phyloP scores from a whole-genome alignment of 1,284 basidiomycete genomes.

The Cutaneotrichosporon arboriforme region DNA sequence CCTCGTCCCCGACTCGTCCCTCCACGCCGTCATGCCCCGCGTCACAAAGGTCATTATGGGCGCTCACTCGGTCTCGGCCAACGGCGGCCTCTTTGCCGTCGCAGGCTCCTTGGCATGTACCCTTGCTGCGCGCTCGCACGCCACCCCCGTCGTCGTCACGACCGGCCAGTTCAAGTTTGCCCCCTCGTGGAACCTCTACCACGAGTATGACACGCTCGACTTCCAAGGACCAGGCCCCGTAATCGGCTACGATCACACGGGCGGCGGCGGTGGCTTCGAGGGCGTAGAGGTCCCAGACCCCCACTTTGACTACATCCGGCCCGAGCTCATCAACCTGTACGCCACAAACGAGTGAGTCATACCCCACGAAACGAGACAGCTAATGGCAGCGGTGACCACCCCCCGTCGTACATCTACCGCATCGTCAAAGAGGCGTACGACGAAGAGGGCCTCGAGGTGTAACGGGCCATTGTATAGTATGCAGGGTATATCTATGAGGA shows the following conservation, averaged over 20 bases:
- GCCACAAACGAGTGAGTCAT: conserved; percentile 88
- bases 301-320: conserved; percentile 88
- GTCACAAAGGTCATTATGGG: conserved; percentile 94
- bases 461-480: conserved; percentile 12
- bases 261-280: conserved; percentile 70
- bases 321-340: conserved; percentile 86
- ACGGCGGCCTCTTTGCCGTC: conserved; percentile 88
- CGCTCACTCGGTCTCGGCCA: conserved; percentile 88
- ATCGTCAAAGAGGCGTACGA: conserved; percentile 88
- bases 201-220: conserved; percentile 79
- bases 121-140: conserved; percentile 83
- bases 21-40: conserved; percentile 92
- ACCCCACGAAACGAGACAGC: neutral
- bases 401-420: conserved; percentile 83
- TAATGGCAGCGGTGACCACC: conserved; percentile 71
- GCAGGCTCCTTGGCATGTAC: conserved; percentile 78
- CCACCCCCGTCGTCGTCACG: conserved; percentile 88
- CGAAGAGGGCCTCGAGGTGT: conserved; percentile 74
- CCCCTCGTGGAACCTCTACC: conserved; percentile 86
- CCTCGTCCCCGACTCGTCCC: conserved; percentile 89
- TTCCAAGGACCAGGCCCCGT: conserved; percentile 80
- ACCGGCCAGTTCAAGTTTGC: conserved; percentile 95
- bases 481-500: conserved; percentile 16
- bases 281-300: conserved; percentile 87
- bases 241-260: conserved; percentile 56